Base-by-base conservation (phyloP, 2,329 filamentous ascomycete genomes). In the Colletotrichum somersetense region DNA sequence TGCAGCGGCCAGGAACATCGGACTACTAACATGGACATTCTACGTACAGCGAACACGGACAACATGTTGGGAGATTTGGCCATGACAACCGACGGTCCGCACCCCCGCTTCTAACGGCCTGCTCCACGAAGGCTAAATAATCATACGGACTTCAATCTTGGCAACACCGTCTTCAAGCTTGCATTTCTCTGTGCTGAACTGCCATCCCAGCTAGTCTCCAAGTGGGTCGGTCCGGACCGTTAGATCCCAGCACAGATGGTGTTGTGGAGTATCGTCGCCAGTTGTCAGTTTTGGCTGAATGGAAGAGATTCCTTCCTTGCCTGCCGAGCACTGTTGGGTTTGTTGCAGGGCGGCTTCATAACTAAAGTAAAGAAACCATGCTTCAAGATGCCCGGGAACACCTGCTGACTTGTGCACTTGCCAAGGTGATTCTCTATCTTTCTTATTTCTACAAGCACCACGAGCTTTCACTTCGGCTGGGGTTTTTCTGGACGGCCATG, bases 201-300 rank as follows among this genome's bases (percentile, higher is more conserved):
- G 1, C 89, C 89, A 0, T 89, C 87, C 0, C 88, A 91, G 74
- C 80, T 91, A 30, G 81, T 90, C 44, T 83, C 81, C 69, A 88
- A 90, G 77, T 88, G 83, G 82, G 78, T 88, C n/a, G 77, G 77
- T 0, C 76, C 77, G 2, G 75, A 76, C 62, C 83, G 86, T 18
- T 89, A 87, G 87, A 89, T 89, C 53, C 88, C 88, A 0, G 79
- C 86, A 42, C 87, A 88, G 73, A 89, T 90, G 84, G 77, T 86
- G 1, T 80, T 83, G 3, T 89, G 86, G 87, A 87, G 84, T 75
- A 75, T 87, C 10, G 83, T 88, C 7, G 84, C 87, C 1, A 79
- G 81, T 23, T 80, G 80, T 67, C 86, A 87, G 75, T 83, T 77
- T 62, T 79, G 79, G 76, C 75, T 82, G 5, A 73, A 59, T 2